Evolutionary conservation across 768 basidiomycete species (phyloP).

Genomic region (Suillus tomentosus): DNA sequence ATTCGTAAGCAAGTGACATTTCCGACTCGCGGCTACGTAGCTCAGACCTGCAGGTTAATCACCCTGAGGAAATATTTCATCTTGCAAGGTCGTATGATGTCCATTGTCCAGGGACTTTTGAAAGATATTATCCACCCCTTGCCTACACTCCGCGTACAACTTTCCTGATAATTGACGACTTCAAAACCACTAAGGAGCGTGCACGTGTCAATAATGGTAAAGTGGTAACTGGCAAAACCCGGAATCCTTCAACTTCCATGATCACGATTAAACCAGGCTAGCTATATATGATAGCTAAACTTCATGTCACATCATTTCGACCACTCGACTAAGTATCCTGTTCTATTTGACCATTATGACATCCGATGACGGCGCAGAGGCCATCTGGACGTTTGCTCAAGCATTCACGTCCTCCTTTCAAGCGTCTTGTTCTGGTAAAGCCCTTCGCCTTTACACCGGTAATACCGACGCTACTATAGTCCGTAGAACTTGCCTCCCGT

Average conservation of each 20-base stretch:
- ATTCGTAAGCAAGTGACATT: no score
- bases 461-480: conserved; percentile 18
- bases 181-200: not conserved
- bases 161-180: not conserved
- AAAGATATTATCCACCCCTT: conserved; percentile 39
- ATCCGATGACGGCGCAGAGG: conserved; percentile 15
- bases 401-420: conserved; percentile 30
- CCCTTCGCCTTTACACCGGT: conserved; percentile 8
- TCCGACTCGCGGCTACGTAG: no score
- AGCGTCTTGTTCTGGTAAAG: conserved; percentile 26
- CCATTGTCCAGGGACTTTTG: not conserved
- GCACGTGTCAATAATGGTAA: no score
- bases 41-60: not conserved
- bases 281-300: no score
- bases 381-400: conserved; percentile 33
- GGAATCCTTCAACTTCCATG: no score
- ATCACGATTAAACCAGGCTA: no score
- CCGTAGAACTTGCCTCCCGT: conserved; percentile 50
- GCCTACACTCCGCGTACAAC: conserved; percentile 59
- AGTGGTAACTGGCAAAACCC: no score
- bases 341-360: not conserved
- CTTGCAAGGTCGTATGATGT: conserved; percentile 44
- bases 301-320: not conserved
- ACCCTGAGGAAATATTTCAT: conserved; percentile 57
- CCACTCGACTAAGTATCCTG: not conserved